Percentiles rank a stretch among this genome's conserved stretches.
These are phyloP conservation scores for Plenodomus biglobosus DNA, from an alignment of 2,329 filamentous ascomycete genomes.

Conservation along the genomic window DNA sequence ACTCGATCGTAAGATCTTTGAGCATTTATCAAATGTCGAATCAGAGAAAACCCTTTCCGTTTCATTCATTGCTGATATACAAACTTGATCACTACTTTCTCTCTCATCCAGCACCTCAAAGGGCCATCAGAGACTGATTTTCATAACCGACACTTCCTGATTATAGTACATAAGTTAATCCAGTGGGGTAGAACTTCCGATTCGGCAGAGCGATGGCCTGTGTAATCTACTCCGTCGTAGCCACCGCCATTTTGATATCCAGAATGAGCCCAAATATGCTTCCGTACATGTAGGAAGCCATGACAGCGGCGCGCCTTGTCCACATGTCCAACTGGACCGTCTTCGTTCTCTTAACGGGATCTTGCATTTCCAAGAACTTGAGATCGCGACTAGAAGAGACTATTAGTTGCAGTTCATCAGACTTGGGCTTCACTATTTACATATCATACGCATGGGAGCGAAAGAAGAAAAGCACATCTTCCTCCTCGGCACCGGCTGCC, in stretches of 20 bases:
- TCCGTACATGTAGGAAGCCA: conserved; percentile 13
- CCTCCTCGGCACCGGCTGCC: conserved; percentile 23
- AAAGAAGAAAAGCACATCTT: conserved; percentile 21
- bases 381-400: conserved; percentile 15
- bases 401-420: background rate
- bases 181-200: background rate
- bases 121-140: too few species aligned
- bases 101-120: too few species aligned
- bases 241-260: conserved; percentile 11
- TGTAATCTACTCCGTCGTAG: background rate
- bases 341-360: conserved; percentile 23
- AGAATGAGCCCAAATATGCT: conserved; percentile 23
- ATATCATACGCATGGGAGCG: conserved; percentile 12
- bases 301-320: conserved; percentile 14
- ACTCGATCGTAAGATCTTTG: background rate
- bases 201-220: background rate
- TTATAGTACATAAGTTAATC: background rate
- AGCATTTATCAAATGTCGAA: background rate
- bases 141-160: too few species aligned
- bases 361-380: conserved; percentile 17
- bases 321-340: conserved; percentile 26
- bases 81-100: too few species aligned
- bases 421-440: conserved; percentile 10
- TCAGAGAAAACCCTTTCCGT: background rate
- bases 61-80: too few species aligned